Percentiles rank a stretch among this genome's conserved stretches.
Conservation (phyloP, 208 protist species). For the Acanthamoeba royreba region DNA sequence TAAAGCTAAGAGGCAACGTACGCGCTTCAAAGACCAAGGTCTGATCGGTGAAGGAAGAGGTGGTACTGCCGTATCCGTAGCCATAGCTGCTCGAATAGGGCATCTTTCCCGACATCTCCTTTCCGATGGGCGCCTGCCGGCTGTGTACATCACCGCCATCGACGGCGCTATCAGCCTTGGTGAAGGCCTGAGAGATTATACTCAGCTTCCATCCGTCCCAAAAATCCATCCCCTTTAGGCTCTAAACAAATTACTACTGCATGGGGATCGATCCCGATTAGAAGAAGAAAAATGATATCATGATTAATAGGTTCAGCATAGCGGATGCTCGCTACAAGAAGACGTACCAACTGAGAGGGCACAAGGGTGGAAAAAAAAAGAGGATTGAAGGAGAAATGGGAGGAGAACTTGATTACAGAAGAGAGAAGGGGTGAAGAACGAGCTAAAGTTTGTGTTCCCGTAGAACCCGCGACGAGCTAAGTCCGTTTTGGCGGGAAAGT, state of each 20-base stretch:
- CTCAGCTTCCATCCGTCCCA: not conserved
- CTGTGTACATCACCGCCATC: not conserved
- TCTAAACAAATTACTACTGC: no score
- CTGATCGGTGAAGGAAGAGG: not conserved
- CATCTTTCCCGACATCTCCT: not conserved
- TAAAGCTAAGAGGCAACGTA: not conserved
- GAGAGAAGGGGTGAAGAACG: no score
- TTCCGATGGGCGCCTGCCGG: no score
- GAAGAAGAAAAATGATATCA: no score
- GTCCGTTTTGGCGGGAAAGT: not conserved
- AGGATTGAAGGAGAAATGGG: not conserved
- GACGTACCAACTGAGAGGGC: no score
- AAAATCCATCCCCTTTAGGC: not conserved
- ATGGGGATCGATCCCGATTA: no score
- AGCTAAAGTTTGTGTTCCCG: no score
- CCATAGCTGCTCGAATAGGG: not conserved
- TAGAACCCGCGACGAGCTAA: no score
- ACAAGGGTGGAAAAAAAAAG: not conserved
- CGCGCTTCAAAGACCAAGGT: not conserved
- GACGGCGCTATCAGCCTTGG: not conserved
- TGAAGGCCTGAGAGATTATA: not conserved
- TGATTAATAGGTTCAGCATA: no score
- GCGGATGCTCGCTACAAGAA: no score
- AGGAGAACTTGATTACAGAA: not conserved
- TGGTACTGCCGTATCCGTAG: no score